Percentiles rank a stretch among this genome's conserved stretches.
Conservation (phyloP, 768 basidiomycete genomes). For the Boletellus ananiceps region DNA sequence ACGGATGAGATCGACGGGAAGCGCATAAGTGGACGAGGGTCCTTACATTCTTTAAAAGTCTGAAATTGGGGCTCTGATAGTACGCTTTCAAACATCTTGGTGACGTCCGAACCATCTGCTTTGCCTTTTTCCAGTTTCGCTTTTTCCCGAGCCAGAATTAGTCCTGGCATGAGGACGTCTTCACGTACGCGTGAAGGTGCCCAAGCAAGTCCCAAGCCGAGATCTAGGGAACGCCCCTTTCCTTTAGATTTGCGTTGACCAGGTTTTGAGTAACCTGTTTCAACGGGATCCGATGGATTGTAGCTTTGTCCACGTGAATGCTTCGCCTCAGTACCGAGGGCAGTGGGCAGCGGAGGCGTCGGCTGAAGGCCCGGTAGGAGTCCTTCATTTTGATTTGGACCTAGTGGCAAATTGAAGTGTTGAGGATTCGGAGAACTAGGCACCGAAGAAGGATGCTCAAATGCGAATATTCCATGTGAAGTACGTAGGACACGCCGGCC, state of each 20-base stretch:
- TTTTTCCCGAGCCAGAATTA: conserved; percentile 28
- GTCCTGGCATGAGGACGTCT: conserved; percentile 53
- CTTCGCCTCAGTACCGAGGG: conserved; percentile 30
- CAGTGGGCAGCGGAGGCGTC: conserved; percentile 25
- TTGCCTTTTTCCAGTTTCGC: conserved; percentile 17
- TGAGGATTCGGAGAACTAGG: conserved; percentile 33
- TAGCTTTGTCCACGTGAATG: conserved; percentile 22
- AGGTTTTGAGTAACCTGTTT: conserved; percentile 8
- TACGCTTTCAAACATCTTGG: conserved; percentile 34
- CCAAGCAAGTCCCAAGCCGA: conserved; percentile 67
- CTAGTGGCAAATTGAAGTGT: conserved; percentile 16
- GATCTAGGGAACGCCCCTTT: conserved; percentile 69
- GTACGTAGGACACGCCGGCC: conserved; percentile 37
- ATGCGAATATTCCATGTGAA: conserved; percentile 60
- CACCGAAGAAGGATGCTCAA: conserved; percentile 63
- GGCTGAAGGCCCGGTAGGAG: conserved; percentile 7
- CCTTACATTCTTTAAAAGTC: conserved; percentile 60
- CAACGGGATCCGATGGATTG: conserved; percentile 23
- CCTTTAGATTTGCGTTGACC: conserved; percentile 29
- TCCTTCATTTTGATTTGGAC: conserved; percentile 7
- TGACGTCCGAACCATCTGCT: conserved; percentile 31
- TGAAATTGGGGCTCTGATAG: conserved; percentile 35
- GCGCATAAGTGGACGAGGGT: conserved; percentile 10
- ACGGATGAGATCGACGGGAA: conserved; percentile 11
- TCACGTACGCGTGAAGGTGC: conserved; percentile 65